A percentile compares a stretch with the other conserved stretches of the same genome.
phyloP scores from a whole-genome alignment of 805 yeast species.

The Metschnikowia vanudenii region DNA sequence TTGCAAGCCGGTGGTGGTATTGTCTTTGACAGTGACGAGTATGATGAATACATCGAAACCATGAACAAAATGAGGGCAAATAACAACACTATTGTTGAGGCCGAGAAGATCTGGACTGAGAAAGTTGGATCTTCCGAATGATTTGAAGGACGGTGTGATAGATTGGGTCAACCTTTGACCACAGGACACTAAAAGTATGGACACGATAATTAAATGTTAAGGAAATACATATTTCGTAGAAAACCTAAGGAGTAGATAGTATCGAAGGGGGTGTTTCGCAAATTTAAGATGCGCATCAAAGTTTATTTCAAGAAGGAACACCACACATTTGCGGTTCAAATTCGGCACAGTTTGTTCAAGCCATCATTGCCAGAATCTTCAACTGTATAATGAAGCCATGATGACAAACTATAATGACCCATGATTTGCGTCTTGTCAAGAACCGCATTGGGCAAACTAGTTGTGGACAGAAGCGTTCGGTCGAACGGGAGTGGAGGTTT shows the following conservation, averaged over 20 bases:
- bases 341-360: no score
- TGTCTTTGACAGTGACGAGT: slow-evolving; percentile 91
- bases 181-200: background rate
- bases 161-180: background rate
- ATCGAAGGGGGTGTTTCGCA: no score
- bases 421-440: no score
- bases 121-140: slow-evolving; percentile 26
- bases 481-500: no score
- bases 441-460: no score
- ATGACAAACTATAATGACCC: no score
- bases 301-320: no score
- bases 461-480: no score
- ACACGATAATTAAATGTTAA: background rate
- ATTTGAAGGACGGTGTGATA: background rate
- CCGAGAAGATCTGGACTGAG: slow-evolving; percentile 74
- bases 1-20: slow-evolving; percentile 99
- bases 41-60: slow-evolving; percentile 93
- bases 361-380: no score
- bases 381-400: no score
- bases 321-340: no score
- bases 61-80: slow-evolving; percentile 97
- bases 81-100: slow-evolving; percentile 85
- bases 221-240: background rate
- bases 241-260: background rate
- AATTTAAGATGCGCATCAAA: no score